Conservation (phyloP, 192 early-diverging fungal species). For the Gigaspora rosea region DNA sequence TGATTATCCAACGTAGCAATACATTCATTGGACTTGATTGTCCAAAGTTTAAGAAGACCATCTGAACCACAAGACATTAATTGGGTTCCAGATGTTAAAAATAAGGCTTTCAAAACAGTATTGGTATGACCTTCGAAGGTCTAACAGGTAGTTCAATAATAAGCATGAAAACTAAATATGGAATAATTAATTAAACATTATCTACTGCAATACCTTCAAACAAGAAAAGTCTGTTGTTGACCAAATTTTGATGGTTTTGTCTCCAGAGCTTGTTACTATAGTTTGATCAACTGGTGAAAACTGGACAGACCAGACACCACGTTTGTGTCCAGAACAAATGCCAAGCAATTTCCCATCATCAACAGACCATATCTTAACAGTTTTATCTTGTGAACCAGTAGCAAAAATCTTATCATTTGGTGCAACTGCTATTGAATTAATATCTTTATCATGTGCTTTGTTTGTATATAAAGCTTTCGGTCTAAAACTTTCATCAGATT, state of each 20-base stretch:
- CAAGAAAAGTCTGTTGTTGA: constrained; percentile 84
- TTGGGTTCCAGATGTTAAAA: constrained; percentile 86
- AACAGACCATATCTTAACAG: constrained; percentile 89
- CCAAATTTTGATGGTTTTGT: constrained; percentile 96
- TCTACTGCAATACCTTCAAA: constrained; percentile 58
- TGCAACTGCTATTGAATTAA: constrained; percentile 88
- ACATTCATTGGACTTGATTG: constrained; percentile 87
- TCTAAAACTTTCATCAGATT: constrained; percentile 31
- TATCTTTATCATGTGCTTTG: constrained; percentile 95
- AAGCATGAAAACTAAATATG: no score
- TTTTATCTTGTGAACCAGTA: constrained; percentile 93
- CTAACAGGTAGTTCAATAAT: constrained; percentile 27
- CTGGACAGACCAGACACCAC: constrained; percentile 91
- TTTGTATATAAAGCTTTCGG: constrained; percentile 81
- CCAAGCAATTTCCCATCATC: constrained; percentile 78
- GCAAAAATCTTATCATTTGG: constrained; percentile 93
- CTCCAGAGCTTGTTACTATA: constrained; percentile 87
- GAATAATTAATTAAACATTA: no score
- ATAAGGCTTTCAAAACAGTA: constrained; percentile 84
- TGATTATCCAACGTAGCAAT: constrained; percentile 90
- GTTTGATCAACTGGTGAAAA: constrained; percentile 98
- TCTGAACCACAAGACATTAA: constrained; percentile 87
- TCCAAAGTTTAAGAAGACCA: constrained; percentile 97
- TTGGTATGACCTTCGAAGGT: constrained; percentile 99
- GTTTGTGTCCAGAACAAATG: constrained; percentile 85